Percentiles rank a stretch among this genome's conserved stretches.
Conservation (phyloP, 495 filamentous ascomycete species). For the Cladorrhinum samala region DNA sequence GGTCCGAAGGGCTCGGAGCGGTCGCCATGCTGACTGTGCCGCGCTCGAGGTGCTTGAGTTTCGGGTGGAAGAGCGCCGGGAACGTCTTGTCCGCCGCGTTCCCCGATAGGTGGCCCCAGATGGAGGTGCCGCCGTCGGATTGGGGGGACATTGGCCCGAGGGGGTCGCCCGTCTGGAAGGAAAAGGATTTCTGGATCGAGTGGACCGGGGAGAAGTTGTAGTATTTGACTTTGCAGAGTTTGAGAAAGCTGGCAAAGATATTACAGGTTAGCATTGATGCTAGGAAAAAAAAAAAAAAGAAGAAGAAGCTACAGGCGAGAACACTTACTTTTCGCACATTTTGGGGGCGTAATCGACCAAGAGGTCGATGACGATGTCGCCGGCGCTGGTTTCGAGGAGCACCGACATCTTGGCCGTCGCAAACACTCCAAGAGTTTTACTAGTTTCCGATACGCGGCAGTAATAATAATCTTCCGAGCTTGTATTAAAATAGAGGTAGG, state of each 20-base stretch:
- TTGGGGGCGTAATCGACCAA: constrained; percentile 80
- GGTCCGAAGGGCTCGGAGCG: constrained; percentile 65
- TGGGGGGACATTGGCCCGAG: constrained; percentile 73
- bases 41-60: constrained; percentile 75
- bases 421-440: neutral
- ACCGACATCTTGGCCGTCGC: constrained; percentile 56
- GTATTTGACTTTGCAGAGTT: constrained; percentile 96
- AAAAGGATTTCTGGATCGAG: constrained; percentile 83
- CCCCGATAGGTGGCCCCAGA: constrained; percentile 79
- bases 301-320: neutral
- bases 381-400: constrained; percentile 81
- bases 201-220: constrained; percentile 94
- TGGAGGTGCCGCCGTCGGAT: constrained; percentile 84
- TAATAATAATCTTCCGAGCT: too few relatives aligned
- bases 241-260: constrained; percentile 67
- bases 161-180: constrained; percentile 92
- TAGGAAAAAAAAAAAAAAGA: constrained; percentile 1
- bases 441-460: too few relatives aligned
- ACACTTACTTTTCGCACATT: constrained; percentile 87
- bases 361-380: constrained; percentile 90
- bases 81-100: constrained; percentile 67
- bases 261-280: constrained; percentile 43
- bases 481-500: too few relatives aligned
- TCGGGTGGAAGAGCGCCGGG: constrained; percentile 71
- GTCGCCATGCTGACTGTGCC: constrained; percentile 96